Percentiles rank a stretch among this genome's conserved stretches.
phyloP scores from a whole-genome alignment of 192 early-diverging fungal species.

The Gaertneriomyces semiglobifer region DNA sequence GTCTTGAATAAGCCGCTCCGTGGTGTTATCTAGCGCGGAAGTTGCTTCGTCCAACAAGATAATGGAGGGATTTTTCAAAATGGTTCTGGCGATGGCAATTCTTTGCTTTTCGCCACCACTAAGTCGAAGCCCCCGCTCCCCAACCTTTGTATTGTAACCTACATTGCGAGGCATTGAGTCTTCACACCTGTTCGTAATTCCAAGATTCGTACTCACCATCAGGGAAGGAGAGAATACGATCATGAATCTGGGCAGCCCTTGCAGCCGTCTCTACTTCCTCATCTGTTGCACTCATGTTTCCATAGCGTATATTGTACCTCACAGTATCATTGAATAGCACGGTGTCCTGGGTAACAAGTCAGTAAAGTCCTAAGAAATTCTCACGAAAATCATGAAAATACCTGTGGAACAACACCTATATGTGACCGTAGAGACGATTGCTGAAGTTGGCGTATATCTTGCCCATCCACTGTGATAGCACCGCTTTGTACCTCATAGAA shows the following conservation, averaged over 20 bases:
- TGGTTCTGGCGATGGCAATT: slow-evolving; percentile 79
- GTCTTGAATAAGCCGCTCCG: slow-evolving; percentile 87
- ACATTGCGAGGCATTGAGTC: slow-evolving; percentile 46
- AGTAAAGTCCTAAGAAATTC: not conserved
- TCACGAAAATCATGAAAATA: not conserved
- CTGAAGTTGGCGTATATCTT: slow-evolving; percentile 63
- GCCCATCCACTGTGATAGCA: slow-evolving; percentile 82
- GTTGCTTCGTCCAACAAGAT: slow-evolving; percentile 93
- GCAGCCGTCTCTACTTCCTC: slow-evolving; percentile 69
- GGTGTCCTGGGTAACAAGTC: slow-evolving; percentile 67
- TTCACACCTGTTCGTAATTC: not conserved
- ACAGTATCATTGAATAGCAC: slow-evolving; percentile 96
- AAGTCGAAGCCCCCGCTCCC: slow-evolving; percentile 64
- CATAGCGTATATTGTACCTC: slow-evolving; percentile 90
- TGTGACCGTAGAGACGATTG: slow-evolving; percentile 72
- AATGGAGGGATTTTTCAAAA: slow-evolving; percentile 70
- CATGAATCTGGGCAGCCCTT: slow-evolving; percentile 75
- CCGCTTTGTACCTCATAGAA: slow-evolving; percentile 86
- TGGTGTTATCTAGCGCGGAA: slow-evolving; percentile 47
- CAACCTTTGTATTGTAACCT: slow-evolving; percentile 54
- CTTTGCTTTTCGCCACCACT: slow-evolving; percentile 92
- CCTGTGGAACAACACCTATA: slow-evolving; percentile 88
- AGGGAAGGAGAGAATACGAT: slow-evolving; percentile 70
- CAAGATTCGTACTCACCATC: slow-evolving; percentile 49
- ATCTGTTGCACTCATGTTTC: slow-evolving; percentile 55